These are phyloP conservation scores for Penicillium ochrochloron DNA, from an alignment of 495 filamentous ascomycete species.

Conservation along the genomic window DNA sequence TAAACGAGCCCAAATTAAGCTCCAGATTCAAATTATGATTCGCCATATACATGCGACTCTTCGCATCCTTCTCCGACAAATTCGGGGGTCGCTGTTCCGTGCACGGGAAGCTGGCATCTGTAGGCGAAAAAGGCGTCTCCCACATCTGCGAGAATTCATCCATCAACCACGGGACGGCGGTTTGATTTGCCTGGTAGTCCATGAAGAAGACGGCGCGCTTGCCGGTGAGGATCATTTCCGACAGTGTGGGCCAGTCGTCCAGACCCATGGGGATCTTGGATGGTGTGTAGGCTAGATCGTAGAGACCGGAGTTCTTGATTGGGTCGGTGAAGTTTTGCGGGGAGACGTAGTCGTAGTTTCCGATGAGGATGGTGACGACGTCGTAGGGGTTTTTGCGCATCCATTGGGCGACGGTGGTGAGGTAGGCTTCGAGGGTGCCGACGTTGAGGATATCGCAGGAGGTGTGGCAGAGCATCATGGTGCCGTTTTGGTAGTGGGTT, in stretches of 20 bases:
- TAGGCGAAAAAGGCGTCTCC: conserved; percentile 70
- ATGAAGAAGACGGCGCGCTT: conserved; percentile 69
- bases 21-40: conserved; percentile 91
- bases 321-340: conserved; percentile 63
- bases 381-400: conserved; percentile 80
- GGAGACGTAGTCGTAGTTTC: conserved; percentile 73
- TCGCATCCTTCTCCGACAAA: conserved; percentile 53
- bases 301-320: conserved; percentile 70
- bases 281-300: conserved; percentile 72
- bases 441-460: conserved; percentile 78
- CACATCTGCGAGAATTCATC: conserved; percentile 70
- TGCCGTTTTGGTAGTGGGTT: conserved; percentile 68
- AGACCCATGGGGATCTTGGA: conserved; percentile 68
- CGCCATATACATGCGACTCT: conserved; percentile 77
- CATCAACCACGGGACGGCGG: conserved; percentile 67
- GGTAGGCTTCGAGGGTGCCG: conserved; percentile 76
- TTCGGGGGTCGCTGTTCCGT: conserved; percentile 63
- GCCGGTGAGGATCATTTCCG: conserved; percentile 70
- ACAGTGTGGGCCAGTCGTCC: conserved; percentile 83
- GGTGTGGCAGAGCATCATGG: conserved; percentile 72
- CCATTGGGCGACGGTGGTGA: conserved; percentile 72
- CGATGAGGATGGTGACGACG: conserved; percentile 87
- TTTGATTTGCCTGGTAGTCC: conserved; percentile 87
- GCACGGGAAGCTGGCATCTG: conserved; percentile 62
- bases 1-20: conserved; percentile 61